Evolutionary conservation across 768 basidiomycete species (phyloP).

Genomic region (Strobilomyces confusus): DNA sequence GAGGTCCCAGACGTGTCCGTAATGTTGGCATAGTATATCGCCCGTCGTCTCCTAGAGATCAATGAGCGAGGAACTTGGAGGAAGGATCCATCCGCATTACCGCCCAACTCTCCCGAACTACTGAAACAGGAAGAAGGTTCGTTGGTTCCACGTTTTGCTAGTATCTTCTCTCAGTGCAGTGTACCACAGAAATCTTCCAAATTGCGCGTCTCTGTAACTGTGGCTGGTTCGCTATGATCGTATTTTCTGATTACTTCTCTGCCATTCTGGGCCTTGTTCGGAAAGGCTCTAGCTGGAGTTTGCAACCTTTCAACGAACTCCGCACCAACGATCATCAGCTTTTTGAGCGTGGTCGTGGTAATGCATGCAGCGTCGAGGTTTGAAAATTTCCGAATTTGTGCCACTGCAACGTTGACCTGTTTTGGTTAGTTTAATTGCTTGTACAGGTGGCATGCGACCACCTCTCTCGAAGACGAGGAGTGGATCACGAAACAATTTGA

Average conservation of each 20-base stretch:
- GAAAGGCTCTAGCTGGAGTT: conserved; percentile 71
- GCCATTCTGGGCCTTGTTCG: conserved; percentile 76
- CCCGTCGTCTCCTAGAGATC: conserved; percentile 69
- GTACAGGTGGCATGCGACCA: conserved; percentile 85
- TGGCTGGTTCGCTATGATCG: conserved; percentile 71
- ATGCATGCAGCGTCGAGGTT: conserved; percentile 80
- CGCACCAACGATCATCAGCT: conserved; percentile 55
- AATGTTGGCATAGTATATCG: conserved; percentile 58
- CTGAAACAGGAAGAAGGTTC: conserved; percentile 53
- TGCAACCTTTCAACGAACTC: conserved; percentile 75
- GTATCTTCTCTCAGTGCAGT: conserved; percentile 2
- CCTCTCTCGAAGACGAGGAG: conserved; percentile 63
- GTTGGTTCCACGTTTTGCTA: background rate
- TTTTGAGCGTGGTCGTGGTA: conserved; percentile 78
- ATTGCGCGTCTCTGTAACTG: conserved; percentile 75
- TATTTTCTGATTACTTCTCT: conserved; percentile 84
- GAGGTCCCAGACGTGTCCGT: background rate
- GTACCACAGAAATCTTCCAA: conserved; percentile 69
- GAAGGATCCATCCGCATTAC: conserved; percentile 48
- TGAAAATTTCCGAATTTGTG: conserved; percentile 6
- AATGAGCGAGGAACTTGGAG: conserved; percentile 70
- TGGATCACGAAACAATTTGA: conserved; percentile 56
- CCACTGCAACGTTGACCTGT: background rate
- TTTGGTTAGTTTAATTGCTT: conserved; percentile 69
- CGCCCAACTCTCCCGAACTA: conserved; percentile 32